These are phyloP conservation scores for Trametes hirsuta DNA, from an alignment of 1,284 basidiomycete species.

Conservation along the genomic window DNA sequence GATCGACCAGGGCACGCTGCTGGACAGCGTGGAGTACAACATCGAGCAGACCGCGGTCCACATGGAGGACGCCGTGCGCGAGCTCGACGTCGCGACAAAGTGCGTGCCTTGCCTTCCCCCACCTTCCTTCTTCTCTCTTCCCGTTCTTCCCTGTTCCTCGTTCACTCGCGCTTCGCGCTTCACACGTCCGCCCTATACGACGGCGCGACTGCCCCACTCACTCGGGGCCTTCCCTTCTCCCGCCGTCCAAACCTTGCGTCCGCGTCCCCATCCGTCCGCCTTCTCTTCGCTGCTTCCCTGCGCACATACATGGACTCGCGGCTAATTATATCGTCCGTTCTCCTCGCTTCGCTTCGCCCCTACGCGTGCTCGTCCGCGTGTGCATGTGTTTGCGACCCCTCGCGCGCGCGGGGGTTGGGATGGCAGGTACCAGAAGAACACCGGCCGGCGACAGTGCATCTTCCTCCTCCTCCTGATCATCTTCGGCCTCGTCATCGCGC, in stretches of 20 bases:
- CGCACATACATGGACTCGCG: neutral
- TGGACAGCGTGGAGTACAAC: constrained; percentile 98
- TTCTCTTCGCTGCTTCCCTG: neutral
- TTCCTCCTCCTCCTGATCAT: constrained; percentile 91
- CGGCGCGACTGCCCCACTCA: neutral
- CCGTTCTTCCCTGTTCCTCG: neutral
- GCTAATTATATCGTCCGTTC: neutral
- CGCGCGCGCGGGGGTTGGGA: neutral
- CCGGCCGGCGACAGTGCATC: constrained; percentile 91
- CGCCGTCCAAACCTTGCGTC: neutral
- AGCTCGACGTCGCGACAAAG: constrained; percentile 83
- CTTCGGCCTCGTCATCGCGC: constrained; percentile 78
- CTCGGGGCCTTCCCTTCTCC: neutral
- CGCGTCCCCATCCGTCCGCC: neutral
- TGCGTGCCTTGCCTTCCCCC: constrained; percentile 39
- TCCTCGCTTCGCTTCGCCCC: too few species aligned
- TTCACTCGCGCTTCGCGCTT: too few species aligned
- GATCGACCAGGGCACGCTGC: constrained; percentile 96
- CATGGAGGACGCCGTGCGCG: constrained; percentile 83
- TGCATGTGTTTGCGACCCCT: neutral
- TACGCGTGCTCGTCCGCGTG: too few species aligned
- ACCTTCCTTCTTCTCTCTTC: neutral
- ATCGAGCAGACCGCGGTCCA: constrained; percentile 89
- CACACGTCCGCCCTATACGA: neutral
- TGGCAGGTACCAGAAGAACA: constrained; percentile 87